Conservation (phyloP, 2,329 filamentous ascomycete genomes). For the Dendrostoma leiphaemia region DNA sequence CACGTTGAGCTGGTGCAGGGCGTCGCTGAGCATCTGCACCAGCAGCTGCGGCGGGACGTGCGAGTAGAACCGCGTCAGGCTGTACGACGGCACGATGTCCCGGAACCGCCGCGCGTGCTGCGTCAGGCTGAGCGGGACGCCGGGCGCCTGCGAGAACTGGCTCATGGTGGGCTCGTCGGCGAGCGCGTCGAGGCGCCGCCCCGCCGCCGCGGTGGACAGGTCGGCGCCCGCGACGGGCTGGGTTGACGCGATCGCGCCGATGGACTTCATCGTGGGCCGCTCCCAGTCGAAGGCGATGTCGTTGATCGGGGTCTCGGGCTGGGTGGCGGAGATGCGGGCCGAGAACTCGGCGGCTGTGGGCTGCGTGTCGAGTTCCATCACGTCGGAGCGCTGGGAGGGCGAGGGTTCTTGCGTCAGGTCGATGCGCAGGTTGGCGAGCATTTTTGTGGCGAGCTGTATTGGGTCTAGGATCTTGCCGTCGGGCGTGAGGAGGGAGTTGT, state of each 20-base stretch:
- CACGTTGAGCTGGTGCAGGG: constrained; percentile 82
- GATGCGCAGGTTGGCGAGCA: constrained; percentile 89
- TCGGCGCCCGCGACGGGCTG: constrained; percentile 42
- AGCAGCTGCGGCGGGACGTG: constrained; percentile 72
- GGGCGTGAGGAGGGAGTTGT: constrained; percentile 71
- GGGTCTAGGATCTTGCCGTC: constrained; percentile 78
- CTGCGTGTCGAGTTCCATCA: constrained; percentile 68
- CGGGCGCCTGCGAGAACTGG: constrained; percentile 79
- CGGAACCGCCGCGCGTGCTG: constrained; percentile 85
- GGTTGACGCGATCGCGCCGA: constrained; percentile 45
- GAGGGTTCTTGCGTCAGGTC: constrained; percentile 73
- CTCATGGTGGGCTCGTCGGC: constrained; percentile 82
- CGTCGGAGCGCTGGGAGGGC: constrained; percentile 45
- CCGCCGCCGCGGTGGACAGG: constrained; percentile 35
- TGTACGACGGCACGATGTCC: constrained; percentile 86
- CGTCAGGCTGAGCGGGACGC: constrained; percentile 79
- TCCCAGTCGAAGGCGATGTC: constrained; percentile 89
- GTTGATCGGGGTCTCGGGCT: constrained; percentile 74
- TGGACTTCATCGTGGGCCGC: constrained; percentile 58
- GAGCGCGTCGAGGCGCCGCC: constrained; percentile 42
- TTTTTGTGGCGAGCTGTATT: constrained; percentile 83
- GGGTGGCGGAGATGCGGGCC: constrained; percentile 70
- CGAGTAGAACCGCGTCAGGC: constrained; percentile 90
- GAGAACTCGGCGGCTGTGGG: constrained; percentile 31
- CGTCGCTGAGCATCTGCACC: constrained; percentile 75